These are phyloP conservation scores for Plectosphaerella cucumerina DNA, from an alignment of 2,329 filamentous ascomycete species.

Conservation along the genomic window DNA sequence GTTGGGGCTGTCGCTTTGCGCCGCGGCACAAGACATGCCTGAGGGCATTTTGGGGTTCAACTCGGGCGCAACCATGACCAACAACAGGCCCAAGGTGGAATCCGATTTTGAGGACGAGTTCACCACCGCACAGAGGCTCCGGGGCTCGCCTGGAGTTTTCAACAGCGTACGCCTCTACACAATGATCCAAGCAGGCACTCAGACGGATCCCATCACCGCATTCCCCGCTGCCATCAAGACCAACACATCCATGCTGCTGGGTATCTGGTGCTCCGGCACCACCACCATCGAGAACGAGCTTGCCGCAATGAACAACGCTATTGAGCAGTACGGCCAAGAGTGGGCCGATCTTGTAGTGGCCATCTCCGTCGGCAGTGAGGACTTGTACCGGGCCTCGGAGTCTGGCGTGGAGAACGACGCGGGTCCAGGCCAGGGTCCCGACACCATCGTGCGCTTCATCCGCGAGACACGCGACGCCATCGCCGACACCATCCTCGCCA, in stretches of 20 bases:
- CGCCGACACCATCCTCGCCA: slow-evolving; percentile 23
- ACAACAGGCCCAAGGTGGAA: slow-evolving; percentile 8
- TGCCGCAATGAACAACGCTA: slow-evolving; percentile 42
- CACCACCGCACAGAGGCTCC: slow-evolving; percentile 7
- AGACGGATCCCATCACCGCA: slow-evolving; percentile 58
- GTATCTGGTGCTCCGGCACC: slow-evolving; percentile 40
- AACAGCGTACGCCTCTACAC: slow-evolving; percentile 10
- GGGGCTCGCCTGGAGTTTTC: slow-evolving; percentile 3
- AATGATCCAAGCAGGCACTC: slow-evolving; percentile 10
- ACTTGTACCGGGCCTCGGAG: slow-evolving; percentile 41
- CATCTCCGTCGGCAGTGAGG: slow-evolving; percentile 52
- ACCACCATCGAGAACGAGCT: slow-evolving; percentile 44
- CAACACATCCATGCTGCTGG: slow-evolving; percentile 45
- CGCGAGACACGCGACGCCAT: slow-evolving; percentile 48
- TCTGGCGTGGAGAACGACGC: slow-evolving; percentile 5
- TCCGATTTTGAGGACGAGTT: slow-evolving; percentile 10
- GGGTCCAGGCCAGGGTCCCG: slow-evolving; percentile 27
- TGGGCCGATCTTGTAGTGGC: slow-evolving; percentile 43
- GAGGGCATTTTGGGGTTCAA: slow-evolving; percentile 7
- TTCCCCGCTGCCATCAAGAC: slow-evolving; percentile 55
- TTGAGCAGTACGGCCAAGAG: slow-evolving; percentile 35
- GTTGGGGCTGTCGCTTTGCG: slow-evolving; percentile 32
- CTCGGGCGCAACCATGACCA: slow-evolving; percentile 11
- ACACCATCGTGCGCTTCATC: slow-evolving; percentile 53
- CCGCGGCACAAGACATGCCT: slow-evolving; percentile 24